Evolutionary conservation across 257 asterid species (phyloP).

Genomic region (Jasminum sambac): DNA sequence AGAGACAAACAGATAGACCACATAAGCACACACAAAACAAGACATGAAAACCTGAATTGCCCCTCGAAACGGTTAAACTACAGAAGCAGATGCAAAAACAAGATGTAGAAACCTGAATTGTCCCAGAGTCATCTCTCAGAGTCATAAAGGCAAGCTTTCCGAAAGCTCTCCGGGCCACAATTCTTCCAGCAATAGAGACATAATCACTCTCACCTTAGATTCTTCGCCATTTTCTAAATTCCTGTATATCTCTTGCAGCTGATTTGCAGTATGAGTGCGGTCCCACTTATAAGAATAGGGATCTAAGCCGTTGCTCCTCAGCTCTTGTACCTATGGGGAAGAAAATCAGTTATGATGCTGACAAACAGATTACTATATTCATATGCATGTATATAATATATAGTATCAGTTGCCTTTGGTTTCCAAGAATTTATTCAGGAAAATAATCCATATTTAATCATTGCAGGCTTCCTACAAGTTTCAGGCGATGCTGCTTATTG

Average conservation of each 20-base stretch:
- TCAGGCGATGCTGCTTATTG: neutral
- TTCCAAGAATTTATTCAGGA: neutral
- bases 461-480: neutral
- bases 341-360: conserved; percentile 4
- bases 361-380: neutral
- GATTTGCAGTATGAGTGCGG: conserved; percentile 72
- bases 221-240: conserved; percentile 85
- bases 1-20: too few species aligned
- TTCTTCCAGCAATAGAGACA: conserved; percentile 88
- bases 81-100: conserved; percentile 5
- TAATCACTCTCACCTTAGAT: conserved; percentile 49
- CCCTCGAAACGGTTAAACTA: conserved; percentile 28
- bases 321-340: conserved; percentile 73
- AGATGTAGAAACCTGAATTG: conserved; percentile 67
- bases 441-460: neutral
- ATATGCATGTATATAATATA: neutral
- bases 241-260: conserved; percentile 74
- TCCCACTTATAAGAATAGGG: conserved; percentile 96
- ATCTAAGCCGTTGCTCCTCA: conserved; percentile 78
- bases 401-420: neutral
- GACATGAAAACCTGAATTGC: conserved; percentile 68
- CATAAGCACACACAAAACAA: conserved; percentile 10
- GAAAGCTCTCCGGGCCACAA: conserved; percentile 88
- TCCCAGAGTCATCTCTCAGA: conserved; percentile 91
- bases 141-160: conserved; percentile 96